Evolutionary conservation across 176 grass and related monocot species (phyloP).

Genomic region (Phyllostachys edulis): DNA sequence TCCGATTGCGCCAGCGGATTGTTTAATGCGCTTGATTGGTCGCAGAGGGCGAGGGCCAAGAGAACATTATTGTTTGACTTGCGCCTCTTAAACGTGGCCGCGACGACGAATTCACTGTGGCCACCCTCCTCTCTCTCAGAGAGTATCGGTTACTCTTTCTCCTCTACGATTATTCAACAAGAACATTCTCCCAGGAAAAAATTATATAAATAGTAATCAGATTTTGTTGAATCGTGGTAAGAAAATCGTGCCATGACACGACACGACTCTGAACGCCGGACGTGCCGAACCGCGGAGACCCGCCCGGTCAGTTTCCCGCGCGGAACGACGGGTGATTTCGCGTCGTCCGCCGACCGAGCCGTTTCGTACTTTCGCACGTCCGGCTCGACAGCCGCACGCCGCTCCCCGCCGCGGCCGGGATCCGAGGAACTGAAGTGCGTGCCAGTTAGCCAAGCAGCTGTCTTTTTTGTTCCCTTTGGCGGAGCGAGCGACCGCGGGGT

Average conservation of each 20-base stretch:
- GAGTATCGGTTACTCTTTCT: neutral
- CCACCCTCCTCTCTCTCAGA: neutral
- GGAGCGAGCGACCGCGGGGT: too few relatives aligned
- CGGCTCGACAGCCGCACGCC: neutral
- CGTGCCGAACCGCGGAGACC: neutral
- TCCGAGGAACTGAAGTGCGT: constrained; percentile 30
- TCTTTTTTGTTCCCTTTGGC: neutral
- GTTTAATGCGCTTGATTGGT: neutral
- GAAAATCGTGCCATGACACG: neutral
- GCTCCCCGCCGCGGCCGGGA: neutral
- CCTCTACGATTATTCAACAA: neutral
- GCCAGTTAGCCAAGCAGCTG: neutral
- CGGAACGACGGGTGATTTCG: neutral
- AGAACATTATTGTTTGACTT: neutral
- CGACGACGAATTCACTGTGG: neutral
- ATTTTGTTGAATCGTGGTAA: neutral
- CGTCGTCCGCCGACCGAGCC: neutral
- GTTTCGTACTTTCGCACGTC: neutral
- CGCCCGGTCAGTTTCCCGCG: neutral
- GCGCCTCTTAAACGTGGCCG: neutral
- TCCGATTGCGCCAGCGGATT: neutral
- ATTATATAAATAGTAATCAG: neutral
- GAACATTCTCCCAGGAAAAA: neutral
- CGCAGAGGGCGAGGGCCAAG: too few relatives aligned
- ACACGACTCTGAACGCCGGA: neutral